phyloP scores from a whole-genome alignment of 371 early-diverging fungal species.

The Mucor circinelloides region DNA sequence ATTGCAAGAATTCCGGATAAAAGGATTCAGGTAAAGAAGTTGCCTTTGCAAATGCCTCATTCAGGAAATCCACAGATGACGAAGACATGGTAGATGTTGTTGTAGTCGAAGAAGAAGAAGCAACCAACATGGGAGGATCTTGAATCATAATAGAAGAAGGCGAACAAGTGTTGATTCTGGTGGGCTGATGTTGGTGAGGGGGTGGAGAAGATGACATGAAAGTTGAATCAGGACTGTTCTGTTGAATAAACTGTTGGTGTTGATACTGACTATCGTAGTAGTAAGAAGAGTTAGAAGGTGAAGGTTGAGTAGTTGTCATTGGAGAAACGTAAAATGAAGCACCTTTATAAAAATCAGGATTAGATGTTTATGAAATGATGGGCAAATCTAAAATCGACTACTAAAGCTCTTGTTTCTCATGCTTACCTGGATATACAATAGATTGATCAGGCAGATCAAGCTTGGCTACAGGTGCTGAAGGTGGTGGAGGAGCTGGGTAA shows the following conservation, averaged over 20 bases:
- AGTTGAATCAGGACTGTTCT: slow-evolving; percentile 19
- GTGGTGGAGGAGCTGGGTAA: slow-evolving; percentile 8
- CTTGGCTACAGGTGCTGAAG: slow-evolving; percentile 3
- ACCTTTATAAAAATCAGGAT: slow-evolving; percentile 12
- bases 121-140: slow-evolving; percentile 45
- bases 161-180: slow-evolving; percentile 18
- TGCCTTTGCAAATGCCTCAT: slow-evolving; percentile 41
- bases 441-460: slow-evolving; percentile 30
- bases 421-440: slow-evolving; percentile 31
- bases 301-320: slow-evolving; percentile 20
- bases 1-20: slow-evolving; percentile 41
- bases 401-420: not conserved
- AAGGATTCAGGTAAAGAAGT: slow-evolving; percentile 40
- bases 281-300: slow-evolving; percentile 20
- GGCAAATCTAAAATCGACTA: slow-evolving; percentile 10
- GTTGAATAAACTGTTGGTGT: slow-evolving; percentile 22
- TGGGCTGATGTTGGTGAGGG: not conserved
- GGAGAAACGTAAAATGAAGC: slow-evolving; percentile 34
- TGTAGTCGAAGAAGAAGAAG: slow-evolving; percentile 43
- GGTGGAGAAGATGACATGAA: slow-evolving; percentile 27
- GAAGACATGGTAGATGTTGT: slow-evolving; percentile 39
- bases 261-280: slow-evolving; percentile 21
- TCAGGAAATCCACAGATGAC: slow-evolving; percentile 36
- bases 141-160: slow-evolving; percentile 42
- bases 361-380: slow-evolving; percentile 6